These are phyloP conservation scores for Elongisporangium senticosum DNA, from an alignment of 352 stramenopile genomes.

Conservation along the genomic window DNA sequence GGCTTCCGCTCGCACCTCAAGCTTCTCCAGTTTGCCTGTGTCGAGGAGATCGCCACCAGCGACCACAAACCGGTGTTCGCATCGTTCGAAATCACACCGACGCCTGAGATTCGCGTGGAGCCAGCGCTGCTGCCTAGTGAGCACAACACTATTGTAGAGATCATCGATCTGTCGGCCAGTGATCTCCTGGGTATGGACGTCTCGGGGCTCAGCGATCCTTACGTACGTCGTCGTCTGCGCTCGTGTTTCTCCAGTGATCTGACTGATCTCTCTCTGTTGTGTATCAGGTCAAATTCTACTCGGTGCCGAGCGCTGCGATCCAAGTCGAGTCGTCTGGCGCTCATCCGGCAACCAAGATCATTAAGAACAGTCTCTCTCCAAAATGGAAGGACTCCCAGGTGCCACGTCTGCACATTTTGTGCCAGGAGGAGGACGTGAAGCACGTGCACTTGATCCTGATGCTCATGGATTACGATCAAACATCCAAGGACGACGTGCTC, in stretches of 20 bases:
- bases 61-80: constrained; percentile 82
- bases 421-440: constrained; percentile 46
- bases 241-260: constrained; percentile 4
- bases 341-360: constrained; percentile 50
- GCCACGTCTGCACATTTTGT: constrained; percentile 52
- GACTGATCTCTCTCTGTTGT: background rate
- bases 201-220: constrained; percentile 73
- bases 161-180: constrained; percentile 47
- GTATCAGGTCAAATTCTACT: constrained; percentile 69
- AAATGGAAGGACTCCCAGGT: constrained; percentile 66
- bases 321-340: constrained; percentile 39
- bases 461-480: constrained; percentile 81
- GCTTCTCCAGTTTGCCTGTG: constrained; percentile 47
- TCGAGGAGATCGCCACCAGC: constrained; percentile 64
- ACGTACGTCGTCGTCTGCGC: constrained; percentile 23
- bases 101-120: constrained; percentile 18
- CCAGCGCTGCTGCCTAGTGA: constrained; percentile 12
- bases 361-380: constrained; percentile 61
- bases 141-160: constrained; percentile 42
- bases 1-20: constrained; percentile 47
- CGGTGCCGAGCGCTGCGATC: constrained; percentile 40
- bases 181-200: constrained; percentile 73
- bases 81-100: constrained; percentile 42
- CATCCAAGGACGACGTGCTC: constrained; percentile 64
- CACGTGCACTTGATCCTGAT: constrained; percentile 66